Evolutionary conservation across 768 basidiomycete species (phyloP).

Genomic region (Tremella fuciformis): DNA sequence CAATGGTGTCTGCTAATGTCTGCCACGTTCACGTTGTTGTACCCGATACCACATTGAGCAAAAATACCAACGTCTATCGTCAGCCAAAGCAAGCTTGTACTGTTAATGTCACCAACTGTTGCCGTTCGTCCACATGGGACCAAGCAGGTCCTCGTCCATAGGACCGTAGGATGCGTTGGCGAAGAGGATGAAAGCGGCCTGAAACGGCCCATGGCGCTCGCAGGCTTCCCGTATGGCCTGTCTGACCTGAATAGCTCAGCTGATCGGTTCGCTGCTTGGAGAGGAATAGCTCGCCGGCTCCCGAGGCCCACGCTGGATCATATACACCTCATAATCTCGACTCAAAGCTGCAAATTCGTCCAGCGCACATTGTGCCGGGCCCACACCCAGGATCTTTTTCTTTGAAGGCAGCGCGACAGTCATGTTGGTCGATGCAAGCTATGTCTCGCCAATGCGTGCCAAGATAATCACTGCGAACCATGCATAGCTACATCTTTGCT

Average conservation of each 20-base stretch:
- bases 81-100: neutral
- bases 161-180: conserved; percentile 23
- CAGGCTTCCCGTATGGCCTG: conserved; percentile 17
- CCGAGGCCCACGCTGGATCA: conserved; percentile 23
- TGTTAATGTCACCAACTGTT: conserved; percentile 14
- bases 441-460: too few relatives aligned
- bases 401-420: neutral
- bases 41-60: conserved; percentile 34
- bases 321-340: conserved; percentile 28
- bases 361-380: conserved; percentile 18
- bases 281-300: conserved; percentile 9
- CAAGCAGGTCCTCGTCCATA: conserved; percentile 28
- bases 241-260: conserved; percentile 14
- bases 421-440: neutral
- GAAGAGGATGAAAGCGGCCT: conserved; percentile 30
- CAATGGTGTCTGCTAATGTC: conserved; percentile 16
- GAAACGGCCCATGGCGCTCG: conserved; percentile 20
- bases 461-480: too few relatives aligned
- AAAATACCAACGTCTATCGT: conserved; percentile 23
- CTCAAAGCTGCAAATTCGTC: conserved; percentile 23
- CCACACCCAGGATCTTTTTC: conserved; percentile 24
- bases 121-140: conserved; percentile 27
- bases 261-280: neutral
- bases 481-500: too few relatives aligned
- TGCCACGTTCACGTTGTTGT: conserved; percentile 24